Base-by-base conservation (phyloP, 1,139 yeast species). In the Taphrina betulina region DNA sequence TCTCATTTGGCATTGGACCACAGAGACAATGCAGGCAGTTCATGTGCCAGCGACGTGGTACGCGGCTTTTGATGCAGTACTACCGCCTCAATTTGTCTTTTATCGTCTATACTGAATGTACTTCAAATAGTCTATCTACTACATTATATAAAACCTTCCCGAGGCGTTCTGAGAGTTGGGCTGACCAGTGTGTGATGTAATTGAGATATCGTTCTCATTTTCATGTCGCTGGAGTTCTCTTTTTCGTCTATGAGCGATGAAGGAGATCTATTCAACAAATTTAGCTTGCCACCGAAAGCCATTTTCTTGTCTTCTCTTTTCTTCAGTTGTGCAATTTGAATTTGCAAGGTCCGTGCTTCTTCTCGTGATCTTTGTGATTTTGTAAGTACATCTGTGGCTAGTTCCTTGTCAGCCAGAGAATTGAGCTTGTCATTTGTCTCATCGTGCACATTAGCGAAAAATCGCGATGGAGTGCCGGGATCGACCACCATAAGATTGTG, bases 351-450 rank as follows among this genome's bases (percentile, higher is more conserved):
- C 17, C 54, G 28, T 3, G 54, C 54, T 31, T 50, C 46, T n/a
- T 50, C 54, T n/a, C 54, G 54, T 22, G 54, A 50, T 14, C 40
- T 28, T 26, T 50, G 54, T n/a, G 46, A 38, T 12, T 35, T 33
- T 3, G 45, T 31, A 5, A 50, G 46, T 3, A 50, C 44, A 23
- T 28, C 34, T 10, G 26, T 33, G 8, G 46, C 54, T 8, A 50
- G 31, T 2, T 22, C 54, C 43, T 33, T 29, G 54, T 50, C 54
- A 5, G 54, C 45, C 10, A 50, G 31, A 3, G 54, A 45, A 17
- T 50, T 40, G 12, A 24, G 29, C 17, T 50, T 41, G 24, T 50
- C 54, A 24, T 40, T 8, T 17, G 20, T 14, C 17, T 40, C n/a
- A 26, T 24, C 16, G 44, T 24, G 8, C 33, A 40, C 24, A n/a